Conservation (phyloP, 192 early-diverging fungal genomes). For the Coemansia umbellata region DNA sequence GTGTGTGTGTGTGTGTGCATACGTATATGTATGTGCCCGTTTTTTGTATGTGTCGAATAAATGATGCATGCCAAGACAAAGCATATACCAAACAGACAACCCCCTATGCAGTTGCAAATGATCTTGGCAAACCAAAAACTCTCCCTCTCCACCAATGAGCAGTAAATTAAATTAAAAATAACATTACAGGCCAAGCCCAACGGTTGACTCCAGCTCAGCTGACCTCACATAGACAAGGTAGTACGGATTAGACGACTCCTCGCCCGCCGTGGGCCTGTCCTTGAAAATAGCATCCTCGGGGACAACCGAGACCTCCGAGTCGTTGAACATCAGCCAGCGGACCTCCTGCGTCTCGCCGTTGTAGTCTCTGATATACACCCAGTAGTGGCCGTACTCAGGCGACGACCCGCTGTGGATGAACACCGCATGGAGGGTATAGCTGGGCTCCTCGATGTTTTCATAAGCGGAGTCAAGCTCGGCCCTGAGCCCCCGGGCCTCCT, state of each 20-base stretch:
- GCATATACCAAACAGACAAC: too few relatives aligned
- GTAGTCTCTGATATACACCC: conserved; percentile 69
- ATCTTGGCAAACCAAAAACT: too few relatives aligned
- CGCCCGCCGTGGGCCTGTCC: conserved; percentile 47
- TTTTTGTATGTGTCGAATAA: too few relatives aligned
- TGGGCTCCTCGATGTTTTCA: conserved; percentile 7
- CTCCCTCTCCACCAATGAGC: too few relatives aligned
- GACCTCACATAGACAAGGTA: conserved; percentile 65
- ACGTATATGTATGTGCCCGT: too few relatives aligned
- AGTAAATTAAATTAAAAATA: too few relatives aligned
- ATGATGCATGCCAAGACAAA: too few relatives aligned
- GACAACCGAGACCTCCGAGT: conserved; percentile 61
- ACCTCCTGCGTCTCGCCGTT: conserved; percentile 11
- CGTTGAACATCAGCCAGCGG: conserved; percentile 75
- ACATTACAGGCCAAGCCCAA: conserved; percentile 14
- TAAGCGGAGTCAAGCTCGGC: conserved; percentile 21
- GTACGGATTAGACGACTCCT: conserved; percentile 60
- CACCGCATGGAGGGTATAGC: conserved; percentile 70
- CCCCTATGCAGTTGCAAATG: too few relatives aligned
- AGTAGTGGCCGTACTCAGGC: conserved; percentile 72
- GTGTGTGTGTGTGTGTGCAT: too few relatives aligned
- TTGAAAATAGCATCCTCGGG: conserved; percentile 55
- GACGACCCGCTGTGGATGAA: conserved; percentile 70
- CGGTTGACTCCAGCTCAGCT: conserved; percentile 8
- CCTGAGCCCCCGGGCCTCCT: not conserved